A percentile compares a stretch with the other conserved stretches of the same genome.
phyloP scores from a whole-genome alignment of 2,329 filamentous ascomycete genomes.

The Pseudocercospora crystallina region DNA sequence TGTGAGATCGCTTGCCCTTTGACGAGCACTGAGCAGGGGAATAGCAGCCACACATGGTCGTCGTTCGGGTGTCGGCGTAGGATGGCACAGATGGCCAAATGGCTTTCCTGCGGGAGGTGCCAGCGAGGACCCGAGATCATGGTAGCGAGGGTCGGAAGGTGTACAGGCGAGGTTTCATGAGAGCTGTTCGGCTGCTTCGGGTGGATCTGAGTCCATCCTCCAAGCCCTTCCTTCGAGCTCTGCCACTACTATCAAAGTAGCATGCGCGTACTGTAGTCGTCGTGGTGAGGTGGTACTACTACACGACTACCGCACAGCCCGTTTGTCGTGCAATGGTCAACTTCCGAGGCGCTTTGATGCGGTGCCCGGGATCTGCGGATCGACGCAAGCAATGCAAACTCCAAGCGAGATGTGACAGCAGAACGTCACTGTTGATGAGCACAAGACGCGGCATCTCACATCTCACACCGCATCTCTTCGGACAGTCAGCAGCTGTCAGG shows the following conservation, averaged over 20 bases:
- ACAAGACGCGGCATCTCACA: too few species aligned
- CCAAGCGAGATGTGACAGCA: conserved; percentile 1
- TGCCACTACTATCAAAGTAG: too few species aligned
- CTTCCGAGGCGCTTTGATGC: not conserved
- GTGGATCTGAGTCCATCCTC: conserved; percentile 1
- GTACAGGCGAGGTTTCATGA: conserved; percentile 15
- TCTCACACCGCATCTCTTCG: too few species aligned
- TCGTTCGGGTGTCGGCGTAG: not conserved
- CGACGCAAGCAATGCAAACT: not conserved
- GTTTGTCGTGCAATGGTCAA: too few species aligned
- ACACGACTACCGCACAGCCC: too few species aligned
- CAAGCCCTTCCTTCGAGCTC: too few species aligned
- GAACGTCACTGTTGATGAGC: too few species aligned
- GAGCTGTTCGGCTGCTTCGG: not conserved
- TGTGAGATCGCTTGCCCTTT: conserved; percentile 13
- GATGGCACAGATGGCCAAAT: too few species aligned
- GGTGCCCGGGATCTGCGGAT: conserved; percentile 5
- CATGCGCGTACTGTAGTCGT: too few species aligned
- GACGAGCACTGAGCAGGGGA: not conserved
- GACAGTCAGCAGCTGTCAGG: too few species aligned
- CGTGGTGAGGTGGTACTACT: too few species aligned
- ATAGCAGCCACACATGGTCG: not conserved
- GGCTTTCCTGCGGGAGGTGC: not conserved
- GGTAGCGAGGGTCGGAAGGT: conserved; percentile 9
- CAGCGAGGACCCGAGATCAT: conserved; percentile 1